A percentile compares a stretch with the other conserved stretches of the same genome.
Conservation (phyloP, 352 stramenopile species). For the Phytophthora fragariae region DNA sequence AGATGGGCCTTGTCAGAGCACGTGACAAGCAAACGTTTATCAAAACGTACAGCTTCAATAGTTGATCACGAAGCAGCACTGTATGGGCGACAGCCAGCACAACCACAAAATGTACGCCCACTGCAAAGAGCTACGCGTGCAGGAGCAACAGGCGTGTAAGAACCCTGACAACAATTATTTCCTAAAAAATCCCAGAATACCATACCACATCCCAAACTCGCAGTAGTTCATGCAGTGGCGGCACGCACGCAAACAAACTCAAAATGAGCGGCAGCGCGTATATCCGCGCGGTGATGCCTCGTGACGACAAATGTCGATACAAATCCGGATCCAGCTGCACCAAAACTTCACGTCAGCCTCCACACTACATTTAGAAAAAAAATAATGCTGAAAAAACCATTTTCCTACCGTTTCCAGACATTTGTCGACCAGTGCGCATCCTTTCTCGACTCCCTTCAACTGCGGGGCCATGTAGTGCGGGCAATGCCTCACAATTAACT, state of each 20-base stretch:
- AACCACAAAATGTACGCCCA: conserved; percentile 93
- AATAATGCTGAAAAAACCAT: not conserved
- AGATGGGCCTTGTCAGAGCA: not conserved
- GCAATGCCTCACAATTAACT: conserved; percentile 88
- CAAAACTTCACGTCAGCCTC: not conserved
- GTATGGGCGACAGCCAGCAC: conserved; percentile 90
- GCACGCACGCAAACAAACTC: conserved; percentile 92
- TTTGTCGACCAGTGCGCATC: conserved; percentile 84
- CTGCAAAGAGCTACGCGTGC: conserved; percentile 79
- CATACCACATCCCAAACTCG: conserved; percentile 92
- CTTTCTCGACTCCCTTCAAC: conserved; percentile 84
- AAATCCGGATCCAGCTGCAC: conserved; percentile 80
- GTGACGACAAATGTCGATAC: conserved; percentile 77
- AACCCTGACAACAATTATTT: not conserved
- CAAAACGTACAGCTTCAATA: conserved; percentile 77
- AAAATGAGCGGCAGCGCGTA: conserved; percentile 91
- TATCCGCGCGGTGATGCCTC: conserved; percentile 84
- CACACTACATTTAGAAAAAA: not conserved
- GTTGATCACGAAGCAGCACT: conserved; percentile 83
- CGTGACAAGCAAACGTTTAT: not conserved
- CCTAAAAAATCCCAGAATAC: not conserved
- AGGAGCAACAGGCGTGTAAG: not conserved
- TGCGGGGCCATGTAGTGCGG: conserved; percentile 91
- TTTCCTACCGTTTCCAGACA: conserved; percentile 68
- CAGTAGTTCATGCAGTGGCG: conserved; percentile 87